Percentiles rank a stretch among this genome's conserved stretches.
These are phyloP conservation scores for Dalechampia spathulata DNA, from an alignment of 441 rosid species.

Conservation along the genomic window DNA sequence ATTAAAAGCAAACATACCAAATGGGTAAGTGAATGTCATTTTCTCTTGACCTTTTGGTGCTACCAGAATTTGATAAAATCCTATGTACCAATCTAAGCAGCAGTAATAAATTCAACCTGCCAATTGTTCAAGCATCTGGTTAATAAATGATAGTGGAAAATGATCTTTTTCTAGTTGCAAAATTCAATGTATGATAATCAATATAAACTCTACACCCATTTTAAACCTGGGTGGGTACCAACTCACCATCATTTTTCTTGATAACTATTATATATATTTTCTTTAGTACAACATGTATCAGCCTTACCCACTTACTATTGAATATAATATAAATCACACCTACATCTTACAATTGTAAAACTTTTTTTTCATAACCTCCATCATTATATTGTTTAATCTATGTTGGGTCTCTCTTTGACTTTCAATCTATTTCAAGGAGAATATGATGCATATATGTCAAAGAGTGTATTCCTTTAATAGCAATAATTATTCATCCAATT, in stretches of 20 bases:
- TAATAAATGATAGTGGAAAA: no score
- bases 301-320: neutral
- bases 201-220: no score
- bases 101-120: neutral
- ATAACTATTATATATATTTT: neutral
- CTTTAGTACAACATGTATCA: neutral
- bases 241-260: neutral
- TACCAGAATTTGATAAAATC: neutral
- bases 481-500: neutral
- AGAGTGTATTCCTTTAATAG: neutral
- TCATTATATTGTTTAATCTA: neutral
- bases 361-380: neutral
- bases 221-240: neutral
- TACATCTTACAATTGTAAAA: no score
- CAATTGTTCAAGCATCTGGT: neutral
- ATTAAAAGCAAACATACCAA: neutral
- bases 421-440: neutral
- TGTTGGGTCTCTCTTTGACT: neutral
- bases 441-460: neutral
- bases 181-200: no score
- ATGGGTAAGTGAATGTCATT: neutral
- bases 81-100: neutral
- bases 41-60: neutral
- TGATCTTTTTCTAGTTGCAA: neutral
- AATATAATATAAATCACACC: neutral